Evolutionary conservation across 202 grass and related monocot genomes (phyloP).

Genomic region (Cymbopogon flexuosus): DNA sequence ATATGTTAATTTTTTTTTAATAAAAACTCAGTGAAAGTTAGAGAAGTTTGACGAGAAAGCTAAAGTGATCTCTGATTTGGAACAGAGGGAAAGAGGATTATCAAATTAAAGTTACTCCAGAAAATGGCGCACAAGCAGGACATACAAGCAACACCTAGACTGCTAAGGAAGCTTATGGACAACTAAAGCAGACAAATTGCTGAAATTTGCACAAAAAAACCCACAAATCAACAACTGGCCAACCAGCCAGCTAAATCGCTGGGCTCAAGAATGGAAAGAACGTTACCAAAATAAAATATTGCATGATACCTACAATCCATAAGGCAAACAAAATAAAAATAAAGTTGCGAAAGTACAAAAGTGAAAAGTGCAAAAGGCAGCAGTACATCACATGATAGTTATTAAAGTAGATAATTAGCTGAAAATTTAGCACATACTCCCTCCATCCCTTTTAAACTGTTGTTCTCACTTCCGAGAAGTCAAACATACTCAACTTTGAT

Average conservation of each 20-base stretch:
- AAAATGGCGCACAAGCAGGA: slow-evolving; percentile 20
- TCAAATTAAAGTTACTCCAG: slow-evolving; percentile 8
- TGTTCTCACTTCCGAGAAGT: too few relatives aligned
- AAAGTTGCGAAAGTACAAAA: not conserved
- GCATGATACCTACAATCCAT: not conserved
- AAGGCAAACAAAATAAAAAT: not conserved
- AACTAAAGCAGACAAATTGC: slow-evolving; percentile 25
- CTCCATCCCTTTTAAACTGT: too few relatives aligned
- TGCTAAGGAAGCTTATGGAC: slow-evolving; percentile 6
- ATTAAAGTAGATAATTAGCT: slow-evolving; percentile 22
- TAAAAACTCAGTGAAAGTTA: not conserved
- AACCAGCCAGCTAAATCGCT: not conserved
- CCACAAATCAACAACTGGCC: not conserved
- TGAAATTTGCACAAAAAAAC: not conserved
- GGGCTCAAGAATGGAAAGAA: slow-evolving; percentile 21
- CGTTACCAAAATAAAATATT: slow-evolving; percentile 8
- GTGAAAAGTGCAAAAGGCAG: not conserved
- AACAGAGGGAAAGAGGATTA: not conserved
- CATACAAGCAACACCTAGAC: not conserved
- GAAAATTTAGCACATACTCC: not conserved
- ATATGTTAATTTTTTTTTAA: not conserved
- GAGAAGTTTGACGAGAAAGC: not conserved
- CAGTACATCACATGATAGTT: not conserved
- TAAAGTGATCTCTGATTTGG: not conserved
- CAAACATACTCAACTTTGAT: too few relatives aligned